Evolutionary conservation across 768 basidiomycete species (phyloP), one percentile per base, ranked within the genome.

Genomic region (Kondoa subrosea): DNA sequence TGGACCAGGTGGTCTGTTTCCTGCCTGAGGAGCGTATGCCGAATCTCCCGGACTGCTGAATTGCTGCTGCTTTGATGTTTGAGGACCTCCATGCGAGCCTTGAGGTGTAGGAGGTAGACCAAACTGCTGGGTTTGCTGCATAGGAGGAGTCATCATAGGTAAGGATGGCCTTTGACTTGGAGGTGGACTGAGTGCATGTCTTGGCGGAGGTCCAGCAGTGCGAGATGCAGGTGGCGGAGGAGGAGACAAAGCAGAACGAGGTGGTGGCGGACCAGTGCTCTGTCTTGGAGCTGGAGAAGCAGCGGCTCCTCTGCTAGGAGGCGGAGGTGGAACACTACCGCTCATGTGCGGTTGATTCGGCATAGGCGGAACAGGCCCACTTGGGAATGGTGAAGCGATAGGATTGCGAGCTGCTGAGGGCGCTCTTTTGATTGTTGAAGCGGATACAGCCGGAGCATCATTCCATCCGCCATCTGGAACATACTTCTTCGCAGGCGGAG

Each of bases 381-480:
- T 86, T 4, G 91, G 88, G 84, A 97, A 95, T 0, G 92, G 92
- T 8, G 89, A 82, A 4, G 85, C 85, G 73, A 96, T 92, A 1
- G 91, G 85, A n/a, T 65, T 58, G 33, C 65, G 56, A 4, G 69
- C 66, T 30, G 69, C 69, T 17, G 69, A 69, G 3, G 58, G 58
- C 2, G 69, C 40, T 25, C 69, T 12, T 29, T 69, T 66, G 14
- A 34, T 40, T 4, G 65, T 33, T 3, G 66, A 29, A 25, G 67
- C 33, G 26, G 26, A 30, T 50, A 21, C 12, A 8, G 40, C 12
- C 27, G 69, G 56, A 25, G 69, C 68, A 56, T 69, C 92, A 73
- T 96, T 96, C 91, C 91, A 96, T 0, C 90, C 90, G 17, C 85
- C 83, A 31, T 85, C 85, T 63, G 78, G 77, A 63, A 86, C 87